Evolutionary conservation across 1,139 yeast species (phyloP).

Genomic region (Protomyces inouyei): DNA sequence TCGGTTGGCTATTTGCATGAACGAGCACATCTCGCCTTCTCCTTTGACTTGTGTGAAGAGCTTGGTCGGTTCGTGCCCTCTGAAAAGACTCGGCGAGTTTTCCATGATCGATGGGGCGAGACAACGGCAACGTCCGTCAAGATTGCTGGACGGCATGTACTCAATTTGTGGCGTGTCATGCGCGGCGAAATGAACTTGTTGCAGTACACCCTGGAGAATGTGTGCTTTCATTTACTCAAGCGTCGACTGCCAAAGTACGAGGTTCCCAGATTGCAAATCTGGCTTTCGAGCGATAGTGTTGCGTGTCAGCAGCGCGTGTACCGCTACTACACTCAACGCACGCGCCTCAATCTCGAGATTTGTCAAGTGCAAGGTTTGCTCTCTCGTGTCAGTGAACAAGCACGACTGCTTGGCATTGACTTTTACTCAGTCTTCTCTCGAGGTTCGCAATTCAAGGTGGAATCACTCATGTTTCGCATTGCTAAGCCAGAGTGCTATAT

Average conservation of each 20-base stretch:
- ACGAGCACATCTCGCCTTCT: conserved; percentile 47
- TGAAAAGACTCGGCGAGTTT: conserved; percentile 37
- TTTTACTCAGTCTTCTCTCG: conserved; percentile 80
- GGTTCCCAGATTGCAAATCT: conserved; percentile 48
- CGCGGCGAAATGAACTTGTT: conserved; percentile 58
- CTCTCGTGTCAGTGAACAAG: conserved; percentile 71
- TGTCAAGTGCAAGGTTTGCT: conserved; percentile 62
- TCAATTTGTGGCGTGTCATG: conserved; percentile 79
- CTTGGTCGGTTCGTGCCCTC: conserved; percentile 40
- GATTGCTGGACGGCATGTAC: conserved; percentile 72
- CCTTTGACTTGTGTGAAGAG: conserved; percentile 49
- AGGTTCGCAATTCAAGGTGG: conserved; percentile 92
- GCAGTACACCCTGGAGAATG: conserved; percentile 72
- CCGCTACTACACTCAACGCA: conserved; percentile 51
- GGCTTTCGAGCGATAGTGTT: conserved; percentile 43
- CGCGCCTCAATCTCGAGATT: conserved; percentile 49
- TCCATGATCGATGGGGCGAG: conserved; percentile 75
- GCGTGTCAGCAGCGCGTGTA: conserved; percentile 44
- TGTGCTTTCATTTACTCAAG: conserved; percentile 63
- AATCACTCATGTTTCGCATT: conserved; percentile 68
- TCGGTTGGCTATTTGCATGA: conserved; percentile 91
- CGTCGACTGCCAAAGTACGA: conserved; percentile 61
- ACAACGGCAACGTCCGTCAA: conserved; percentile 66
- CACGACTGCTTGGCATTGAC: conserved; percentile 82
- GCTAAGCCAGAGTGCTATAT: conserved; percentile 71